Evolutionary conservation across 2,329 filamentous ascomycete genomes (phyloP), one percentile per base, ranked within the genome.

Genomic region (Intubia oerlemansii): DNA sequence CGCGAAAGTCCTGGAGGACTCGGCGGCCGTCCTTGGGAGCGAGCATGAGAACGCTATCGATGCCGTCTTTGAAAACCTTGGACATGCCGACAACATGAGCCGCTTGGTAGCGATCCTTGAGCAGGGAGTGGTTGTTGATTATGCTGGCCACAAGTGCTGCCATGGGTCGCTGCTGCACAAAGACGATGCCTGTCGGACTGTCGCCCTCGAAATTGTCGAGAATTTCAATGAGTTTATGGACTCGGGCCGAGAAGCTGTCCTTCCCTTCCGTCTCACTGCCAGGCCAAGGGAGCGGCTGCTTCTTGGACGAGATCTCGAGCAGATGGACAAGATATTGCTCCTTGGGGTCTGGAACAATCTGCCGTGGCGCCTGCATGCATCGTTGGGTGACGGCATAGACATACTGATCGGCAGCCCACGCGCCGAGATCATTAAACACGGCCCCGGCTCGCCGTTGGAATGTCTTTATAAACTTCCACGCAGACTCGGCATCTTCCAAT

Each of bases 341-440:
- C 31, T 75, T 67, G n/a, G n/a, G n/a, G n/a, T n/a, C n/a, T n/a
- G n/a, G n/a, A n/a, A n/a, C n/a, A n/a, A n/a, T n/a, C n/a, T n/a
- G n/a, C n/a, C n/a, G n/a, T n/a, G n/a, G n/a, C n/a, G n/a, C n/a
- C n/a, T n/a, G n/a, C n/a, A n/a, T n/a, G n/a, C n/a, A 28, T 25
- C 43, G 39, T 2, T 36, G 45, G 8, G 67, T 49, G 4, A 59
- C 57, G 21, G 51, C 52, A 29, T 48, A 47, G 15, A 82, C 62
- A 41, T 71, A 82, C 28, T 59, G 62, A 27, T 82, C 70, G 0
- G 62, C 61, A 2, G 73, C 73, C 72, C 74, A 84, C 2, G 53
- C 38, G 0, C 78, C 78, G 4, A 82, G 54, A 25, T 75, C 60
- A 4, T 42, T 38, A 14, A 53, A 53, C 2, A 82, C 54, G 10